These are phyloP conservation scores for Saturnispora zaruensis DNA, from an alignment of 805 yeast species.

Conservation along the genomic window DNA sequence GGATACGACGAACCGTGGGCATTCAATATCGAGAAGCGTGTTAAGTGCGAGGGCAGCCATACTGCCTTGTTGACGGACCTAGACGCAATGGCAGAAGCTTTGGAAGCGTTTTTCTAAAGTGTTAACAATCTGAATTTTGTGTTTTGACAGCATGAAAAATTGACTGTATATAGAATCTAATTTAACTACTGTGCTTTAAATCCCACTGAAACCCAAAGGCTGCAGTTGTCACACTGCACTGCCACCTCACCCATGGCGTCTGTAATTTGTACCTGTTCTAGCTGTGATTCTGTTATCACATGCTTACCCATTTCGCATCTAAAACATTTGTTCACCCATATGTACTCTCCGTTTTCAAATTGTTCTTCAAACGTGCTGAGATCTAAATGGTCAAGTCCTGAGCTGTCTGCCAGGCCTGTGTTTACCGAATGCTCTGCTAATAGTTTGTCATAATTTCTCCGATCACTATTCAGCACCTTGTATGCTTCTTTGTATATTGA, in stretches of 20 bases:
- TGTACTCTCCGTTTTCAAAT: slow-evolving; percentile 1
- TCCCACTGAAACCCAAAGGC: slow-evolving; percentile 70
- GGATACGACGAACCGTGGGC: slow-evolving; percentile 35
- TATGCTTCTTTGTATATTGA: slow-evolving; percentile 59
- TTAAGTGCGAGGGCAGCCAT: slow-evolving; percentile 63
- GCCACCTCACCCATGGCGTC: slow-evolving; percentile 43
- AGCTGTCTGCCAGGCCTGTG: slow-evolving; percentile 52
- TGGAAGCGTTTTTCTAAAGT: slow-evolving; percentile 33
- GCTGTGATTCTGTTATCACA: slow-evolving; percentile 39
- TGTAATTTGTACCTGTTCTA: slow-evolving; percentile 27
- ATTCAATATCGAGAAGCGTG: slow-evolving; percentile 61
- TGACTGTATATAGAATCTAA: background rate
- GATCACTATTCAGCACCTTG: slow-evolving; percentile 38
- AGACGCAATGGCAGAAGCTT: slow-evolving; percentile 61
- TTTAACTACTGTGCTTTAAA: background rate
- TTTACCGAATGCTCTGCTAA: slow-evolving; percentile 29
- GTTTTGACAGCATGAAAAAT: background rate
- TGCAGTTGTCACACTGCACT: slow-evolving; percentile 76
- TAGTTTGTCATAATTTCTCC: slow-evolving; percentile 46
- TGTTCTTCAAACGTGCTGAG: slow-evolving; percentile 4
- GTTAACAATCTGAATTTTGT: background rate
- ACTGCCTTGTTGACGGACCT: slow-evolving; percentile 72
- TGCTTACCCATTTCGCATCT: slow-evolving; percentile 36
- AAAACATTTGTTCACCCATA: slow-evolving; percentile 52
- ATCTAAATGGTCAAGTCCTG: slow-evolving; percentile 35